Conservation (phyloP, 331 rosid genomes). For the Acacia concinna region DNA sequence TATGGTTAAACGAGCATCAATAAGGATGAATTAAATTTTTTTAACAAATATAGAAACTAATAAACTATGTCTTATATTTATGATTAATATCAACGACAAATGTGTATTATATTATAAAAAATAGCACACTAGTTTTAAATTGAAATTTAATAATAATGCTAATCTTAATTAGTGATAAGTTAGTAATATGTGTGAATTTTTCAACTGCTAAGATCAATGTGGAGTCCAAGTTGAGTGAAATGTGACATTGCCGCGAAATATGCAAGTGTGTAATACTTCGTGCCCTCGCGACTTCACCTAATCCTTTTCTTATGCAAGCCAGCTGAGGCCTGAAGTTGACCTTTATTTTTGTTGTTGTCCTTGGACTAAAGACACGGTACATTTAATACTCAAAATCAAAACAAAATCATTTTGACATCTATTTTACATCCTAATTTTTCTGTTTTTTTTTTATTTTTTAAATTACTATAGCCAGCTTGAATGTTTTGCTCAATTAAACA, state of each 20-base stretch:
- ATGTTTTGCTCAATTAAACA: not conserved
- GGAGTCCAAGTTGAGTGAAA: not conserved
- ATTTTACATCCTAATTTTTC: not conserved
- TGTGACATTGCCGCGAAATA: not conserved
- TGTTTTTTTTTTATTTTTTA: not conserved
- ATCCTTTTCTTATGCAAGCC: not conserved
- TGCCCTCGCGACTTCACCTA: not conserved
- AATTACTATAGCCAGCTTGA: not conserved
- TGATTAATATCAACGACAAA: too few relatives aligned
- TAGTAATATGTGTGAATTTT: not conserved
- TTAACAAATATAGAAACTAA: too few relatives aligned
- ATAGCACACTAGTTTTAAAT: not conserved
- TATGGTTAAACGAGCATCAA: too few relatives aligned
- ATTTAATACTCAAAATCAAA: not conserved
- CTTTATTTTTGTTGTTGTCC: not conserved
- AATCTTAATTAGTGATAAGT: too few relatives aligned
- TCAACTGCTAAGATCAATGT: not conserved
- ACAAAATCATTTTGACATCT: not conserved
- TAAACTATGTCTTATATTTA: too few relatives aligned
- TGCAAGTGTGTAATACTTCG: not conserved
- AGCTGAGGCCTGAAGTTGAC: slow-evolving; percentile 14
- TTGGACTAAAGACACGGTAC: not conserved
- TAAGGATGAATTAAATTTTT: too few relatives aligned
- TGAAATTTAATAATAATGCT: too few relatives aligned
- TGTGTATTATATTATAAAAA: too few relatives aligned